phyloP scores from a whole-genome alignment of 139 green algal genomes.

The Chlamydomonas sp. region DNA sequence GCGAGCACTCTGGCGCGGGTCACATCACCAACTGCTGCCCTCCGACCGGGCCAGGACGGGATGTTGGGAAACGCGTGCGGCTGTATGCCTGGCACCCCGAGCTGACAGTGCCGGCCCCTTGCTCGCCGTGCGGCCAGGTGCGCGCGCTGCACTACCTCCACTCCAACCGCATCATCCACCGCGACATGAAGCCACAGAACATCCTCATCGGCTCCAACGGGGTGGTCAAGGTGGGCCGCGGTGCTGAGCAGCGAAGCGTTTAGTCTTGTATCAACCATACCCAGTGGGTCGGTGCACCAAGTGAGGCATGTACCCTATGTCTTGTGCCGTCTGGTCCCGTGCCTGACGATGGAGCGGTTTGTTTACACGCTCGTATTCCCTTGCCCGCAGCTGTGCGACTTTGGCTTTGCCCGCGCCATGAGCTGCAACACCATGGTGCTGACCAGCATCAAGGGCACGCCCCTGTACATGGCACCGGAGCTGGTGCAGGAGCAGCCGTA shows the following conservation, averaged over 20 bases:
- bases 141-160: conserved; percentile 95
- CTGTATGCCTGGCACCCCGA: not conserved
- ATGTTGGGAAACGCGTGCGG: not conserved
- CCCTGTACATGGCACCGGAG: conserved; percentile 99
- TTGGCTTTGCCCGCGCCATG: conserved; percentile 95
- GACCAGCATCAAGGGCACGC: conserved; percentile 97
- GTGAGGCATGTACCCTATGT: no score
- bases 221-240: conserved; percentile 62
- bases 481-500: conserved; percentile 98
- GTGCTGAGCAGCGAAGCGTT: no score
- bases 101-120: not conserved
- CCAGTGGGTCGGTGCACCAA: no score
- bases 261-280: no score
- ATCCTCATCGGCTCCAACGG: conserved; percentile 81
- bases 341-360: not conserved
- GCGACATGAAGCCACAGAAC: conserved; percentile 95
- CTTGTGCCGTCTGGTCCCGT: not conserved
- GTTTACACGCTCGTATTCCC: not conserved
- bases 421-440: conserved; percentile 92
- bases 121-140: not conserved
- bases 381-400: conserved; percentile 85
- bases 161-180: conserved; percentile 91
- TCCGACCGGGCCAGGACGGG: no score
- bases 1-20: no score
- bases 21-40: no score